Percentiles rank a stretch among this genome's conserved stretches.
Evolutionary conservation across 805 yeast species (phyloP).

Genomic region (Teunomyces funiuensis): DNA sequence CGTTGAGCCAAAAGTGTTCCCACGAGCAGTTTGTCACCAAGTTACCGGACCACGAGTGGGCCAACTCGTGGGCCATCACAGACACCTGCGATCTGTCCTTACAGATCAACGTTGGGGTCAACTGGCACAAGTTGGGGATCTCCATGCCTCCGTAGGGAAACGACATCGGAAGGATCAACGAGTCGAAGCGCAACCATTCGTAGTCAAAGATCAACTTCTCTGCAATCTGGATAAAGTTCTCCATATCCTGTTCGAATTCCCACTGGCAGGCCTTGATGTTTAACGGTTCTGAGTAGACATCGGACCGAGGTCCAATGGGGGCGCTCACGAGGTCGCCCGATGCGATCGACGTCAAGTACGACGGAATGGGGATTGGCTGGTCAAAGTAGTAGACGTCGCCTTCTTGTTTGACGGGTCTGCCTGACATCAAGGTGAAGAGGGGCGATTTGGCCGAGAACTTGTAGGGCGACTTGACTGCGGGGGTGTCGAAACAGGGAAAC

Average conservation of each 20-base stretch:
- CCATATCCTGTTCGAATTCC: constrained; percentile 39
- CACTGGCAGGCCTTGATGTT: constrained; percentile 29
- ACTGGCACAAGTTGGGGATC: constrained; percentile 34
- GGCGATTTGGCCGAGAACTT: constrained; percentile 27
- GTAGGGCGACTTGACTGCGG: constrained; percentile 31
- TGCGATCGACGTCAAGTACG: constrained; percentile 35
- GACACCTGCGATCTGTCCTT: constrained; percentile 34
- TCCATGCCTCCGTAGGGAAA: constrained; percentile 44
- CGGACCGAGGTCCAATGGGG: constrained; percentile 35
- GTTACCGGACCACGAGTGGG: constrained; percentile 41
- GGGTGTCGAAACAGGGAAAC: constrained; percentile 40
- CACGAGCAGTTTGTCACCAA: constrained; percentile 36
- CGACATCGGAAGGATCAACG: constrained; percentile 31
- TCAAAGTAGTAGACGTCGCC: constrained; percentile 22
- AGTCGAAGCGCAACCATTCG: constrained; percentile 35
- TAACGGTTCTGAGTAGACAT: constrained; percentile 28
- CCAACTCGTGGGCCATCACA: constrained; percentile 39
- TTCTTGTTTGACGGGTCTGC: constrained; percentile 21
- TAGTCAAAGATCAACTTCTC: constrained; percentile 32
- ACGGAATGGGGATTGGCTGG: constrained; percentile 37
- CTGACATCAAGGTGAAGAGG: constrained; percentile 28
- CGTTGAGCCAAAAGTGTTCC: constrained; percentile 41
- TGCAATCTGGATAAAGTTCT: constrained; percentile 33
- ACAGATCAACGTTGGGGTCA: constrained; percentile 35
- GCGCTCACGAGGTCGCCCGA: constrained; percentile 31